These are phyloP conservation scores for Metrosideros polymorpha DNA, from an alignment of 441 rosid species.

Conservation along the genomic window DNA sequence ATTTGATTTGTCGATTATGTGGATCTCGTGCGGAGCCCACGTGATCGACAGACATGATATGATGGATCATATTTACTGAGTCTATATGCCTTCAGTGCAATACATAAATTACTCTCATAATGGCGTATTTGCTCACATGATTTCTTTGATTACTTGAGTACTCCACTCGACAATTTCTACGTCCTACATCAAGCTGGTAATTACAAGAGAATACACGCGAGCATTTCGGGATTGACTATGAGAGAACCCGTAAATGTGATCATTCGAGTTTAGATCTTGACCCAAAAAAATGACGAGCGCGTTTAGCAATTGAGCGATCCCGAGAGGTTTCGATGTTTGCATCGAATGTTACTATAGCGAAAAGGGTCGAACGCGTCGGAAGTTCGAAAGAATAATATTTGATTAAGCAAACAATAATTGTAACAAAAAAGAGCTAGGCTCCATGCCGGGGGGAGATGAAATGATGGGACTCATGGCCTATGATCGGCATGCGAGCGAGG, in stretches of 20 bases:
- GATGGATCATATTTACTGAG: background rate
- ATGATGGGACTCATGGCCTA: background rate
- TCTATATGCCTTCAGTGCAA: background rate
- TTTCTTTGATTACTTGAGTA: background rate
- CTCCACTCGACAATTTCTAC: no score
- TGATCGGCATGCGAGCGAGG: background rate
- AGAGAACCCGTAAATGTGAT: no score
- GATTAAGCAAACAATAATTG: background rate
- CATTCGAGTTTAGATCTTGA: background rate
- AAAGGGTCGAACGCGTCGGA: rapidly evolving
- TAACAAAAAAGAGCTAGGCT: background rate
- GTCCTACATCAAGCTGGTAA: no score
- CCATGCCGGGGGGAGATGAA: background rate
- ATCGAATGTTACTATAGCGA: rapidly evolving
- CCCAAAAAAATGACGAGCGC: rapidly evolving
- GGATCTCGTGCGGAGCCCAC: background rate
- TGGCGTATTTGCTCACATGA: background rate
- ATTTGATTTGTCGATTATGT: background rate
- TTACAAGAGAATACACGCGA: no score
- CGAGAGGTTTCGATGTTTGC: background rate
- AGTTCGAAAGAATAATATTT: background rate
- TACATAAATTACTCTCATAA: background rate
- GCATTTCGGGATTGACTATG: no score
- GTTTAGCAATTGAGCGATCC: background rate
- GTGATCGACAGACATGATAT: background rate